Percentiles rank a stretch among this genome's conserved stretches.
phyloP scores from a whole-genome alignment of 2,329 filamentous ascomycete species.

The Fusarium nisikadoi region DNA sequence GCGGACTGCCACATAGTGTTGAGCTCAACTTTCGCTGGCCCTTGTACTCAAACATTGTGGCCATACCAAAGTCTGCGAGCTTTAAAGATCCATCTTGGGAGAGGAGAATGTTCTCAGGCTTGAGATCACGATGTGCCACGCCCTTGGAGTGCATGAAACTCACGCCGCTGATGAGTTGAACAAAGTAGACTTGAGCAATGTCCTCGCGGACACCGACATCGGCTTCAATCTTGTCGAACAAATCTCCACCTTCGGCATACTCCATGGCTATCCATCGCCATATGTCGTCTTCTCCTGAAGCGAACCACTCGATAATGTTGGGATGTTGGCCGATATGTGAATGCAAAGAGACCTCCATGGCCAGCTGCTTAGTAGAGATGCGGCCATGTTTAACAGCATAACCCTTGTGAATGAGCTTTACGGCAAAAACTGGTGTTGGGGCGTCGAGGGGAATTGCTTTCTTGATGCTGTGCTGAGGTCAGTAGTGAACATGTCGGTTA shows the following conservation, averaged over 20 bases:
- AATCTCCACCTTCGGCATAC: slow-evolving; percentile 90
- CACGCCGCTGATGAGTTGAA: slow-evolving; percentile 88
- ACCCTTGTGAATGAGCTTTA: slow-evolving; percentile 98
- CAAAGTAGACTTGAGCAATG: slow-evolving; percentile 96
- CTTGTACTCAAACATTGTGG: slow-evolving; percentile 91
- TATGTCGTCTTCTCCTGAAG: slow-evolving; percentile 81
- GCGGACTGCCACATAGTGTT: slow-evolving; percentile 94
- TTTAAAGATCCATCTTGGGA: slow-evolving; percentile 88
- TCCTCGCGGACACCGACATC: slow-evolving; percentile 95
- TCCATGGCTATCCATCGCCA: slow-evolving; percentile 99
- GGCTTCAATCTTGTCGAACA: slow-evolving; percentile 99
- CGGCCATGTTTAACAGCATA: slow-evolving; percentile 91
- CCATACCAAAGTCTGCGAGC: slow-evolving; percentile 95
- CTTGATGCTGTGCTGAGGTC: slow-evolving; percentile 73
- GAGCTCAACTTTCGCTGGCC: slow-evolving; percentile 83
- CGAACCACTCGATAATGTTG: slow-evolving; percentile 94
- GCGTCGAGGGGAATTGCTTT: slow-evolving; percentile 83
- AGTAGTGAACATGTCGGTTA: slow-evolving; percentile 7
- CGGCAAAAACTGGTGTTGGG: slow-evolving; percentile 84
- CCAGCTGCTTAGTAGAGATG: slow-evolving; percentile 87
- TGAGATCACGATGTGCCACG: slow-evolving; percentile 90
- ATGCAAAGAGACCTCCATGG: slow-evolving; percentile 92
- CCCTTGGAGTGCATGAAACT: slow-evolving; percentile 97
- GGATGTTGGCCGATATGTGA: slow-evolving; percentile 87
- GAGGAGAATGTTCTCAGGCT: slow-evolving; percentile 95